Conservation (phyloP, 2,329 filamentous ascomycete species). For the Phoma sp. region DNA sequence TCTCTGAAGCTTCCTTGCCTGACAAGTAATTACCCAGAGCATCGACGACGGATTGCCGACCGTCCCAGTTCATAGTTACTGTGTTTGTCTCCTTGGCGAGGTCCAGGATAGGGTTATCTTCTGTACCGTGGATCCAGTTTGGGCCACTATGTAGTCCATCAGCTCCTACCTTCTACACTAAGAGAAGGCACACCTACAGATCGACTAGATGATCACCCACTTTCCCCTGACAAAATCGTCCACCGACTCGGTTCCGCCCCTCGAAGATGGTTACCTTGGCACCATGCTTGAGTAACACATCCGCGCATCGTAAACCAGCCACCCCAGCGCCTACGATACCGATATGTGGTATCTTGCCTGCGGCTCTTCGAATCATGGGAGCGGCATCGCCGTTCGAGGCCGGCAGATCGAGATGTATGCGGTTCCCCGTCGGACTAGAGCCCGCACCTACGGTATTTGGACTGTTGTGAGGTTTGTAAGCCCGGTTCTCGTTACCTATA, state of each 20-base stretch:
- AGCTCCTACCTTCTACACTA: neutral
- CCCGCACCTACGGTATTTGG: slow-evolving; percentile 26
- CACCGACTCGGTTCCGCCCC: slow-evolving; percentile 71
- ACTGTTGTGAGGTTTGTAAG: slow-evolving; percentile 33
- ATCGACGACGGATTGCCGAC: slow-evolving; percentile 63
- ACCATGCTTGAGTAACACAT: slow-evolving; percentile 69
- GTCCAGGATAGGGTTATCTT: slow-evolving; percentile 73
- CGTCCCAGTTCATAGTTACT: slow-evolving; percentile 60
- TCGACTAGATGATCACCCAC: slow-evolving; percentile 62
- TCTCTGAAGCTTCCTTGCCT: slow-evolving; percentile 46
- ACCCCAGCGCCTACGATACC: slow-evolving; percentile 75
- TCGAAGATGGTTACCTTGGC: slow-evolving; percentile 75
- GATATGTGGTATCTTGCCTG: slow-evolving; percentile 60
- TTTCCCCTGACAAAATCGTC: slow-evolving; percentile 63
- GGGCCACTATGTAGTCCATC: slow-evolving; percentile 63
- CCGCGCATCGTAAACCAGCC: slow-evolving; percentile 74
- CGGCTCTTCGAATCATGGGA: slow-evolving; percentile 41
- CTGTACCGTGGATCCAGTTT: slow-evolving; percentile 83
- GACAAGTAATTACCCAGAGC: slow-evolving; percentile 63
- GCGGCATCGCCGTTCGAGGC: slow-evolving; percentile 31
- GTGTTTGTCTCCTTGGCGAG: slow-evolving; percentile 70
- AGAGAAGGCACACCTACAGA: slow-evolving; percentile 55
- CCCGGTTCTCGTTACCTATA: slow-evolving; percentile 35
- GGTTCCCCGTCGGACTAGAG: slow-evolving; percentile 16
- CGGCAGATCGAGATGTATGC: slow-evolving; percentile 46